These are phyloP conservation scores for Penicillium corylophilum DNA, from an alignment of 2,329 filamentous ascomycete species.

Conservation along the genomic window DNA sequence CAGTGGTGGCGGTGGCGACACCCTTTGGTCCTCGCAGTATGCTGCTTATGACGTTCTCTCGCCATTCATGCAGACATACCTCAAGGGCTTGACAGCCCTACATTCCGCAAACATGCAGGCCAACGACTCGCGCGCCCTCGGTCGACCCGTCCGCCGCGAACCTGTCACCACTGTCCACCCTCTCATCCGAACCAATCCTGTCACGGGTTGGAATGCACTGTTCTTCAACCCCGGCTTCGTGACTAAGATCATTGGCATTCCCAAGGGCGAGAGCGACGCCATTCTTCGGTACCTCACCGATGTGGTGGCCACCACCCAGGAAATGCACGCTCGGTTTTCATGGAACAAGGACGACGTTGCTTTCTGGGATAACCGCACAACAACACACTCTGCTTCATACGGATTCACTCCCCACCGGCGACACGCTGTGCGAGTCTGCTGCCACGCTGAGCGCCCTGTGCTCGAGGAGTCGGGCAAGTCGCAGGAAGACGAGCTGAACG, in stretches of 20 bases:
- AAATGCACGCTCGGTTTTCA: constrained; percentile 66
- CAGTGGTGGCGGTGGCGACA: constrained; percentile 57
- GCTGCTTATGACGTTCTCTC: constrained; percentile 59
- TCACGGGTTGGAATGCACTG: constrained; percentile 62
- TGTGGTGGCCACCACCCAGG: constrained; percentile 59
- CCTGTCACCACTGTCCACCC: constrained; percentile 58
- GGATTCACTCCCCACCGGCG: constrained; percentile 58
- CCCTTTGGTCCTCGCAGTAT: constrained; percentile 59
- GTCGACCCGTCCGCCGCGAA: constrained; percentile 53
- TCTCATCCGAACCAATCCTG: constrained; percentile 59
- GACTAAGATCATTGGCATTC: constrained; percentile 58
- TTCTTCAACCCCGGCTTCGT: constrained; percentile 62
- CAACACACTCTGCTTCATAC: constrained; percentile 57
- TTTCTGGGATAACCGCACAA: constrained; percentile 66
- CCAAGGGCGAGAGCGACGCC: constrained; percentile 55
- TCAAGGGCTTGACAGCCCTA: constrained; percentile 57
- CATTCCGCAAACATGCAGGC: constrained; percentile 58
- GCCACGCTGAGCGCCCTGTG: constrained; percentile 49
- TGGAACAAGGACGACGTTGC: constrained; percentile 66
- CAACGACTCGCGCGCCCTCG: constrained; percentile 49
- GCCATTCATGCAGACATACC: constrained; percentile 56
- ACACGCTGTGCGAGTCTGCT: constrained; percentile 54
- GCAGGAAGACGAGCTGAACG: constrained; percentile 55
- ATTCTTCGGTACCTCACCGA: constrained; percentile 56
- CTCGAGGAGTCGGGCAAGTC: constrained; percentile 47